Evolutionary conservation across 768 basidiomycete species (phyloP).

Genomic region (Panus rudis): DNA sequence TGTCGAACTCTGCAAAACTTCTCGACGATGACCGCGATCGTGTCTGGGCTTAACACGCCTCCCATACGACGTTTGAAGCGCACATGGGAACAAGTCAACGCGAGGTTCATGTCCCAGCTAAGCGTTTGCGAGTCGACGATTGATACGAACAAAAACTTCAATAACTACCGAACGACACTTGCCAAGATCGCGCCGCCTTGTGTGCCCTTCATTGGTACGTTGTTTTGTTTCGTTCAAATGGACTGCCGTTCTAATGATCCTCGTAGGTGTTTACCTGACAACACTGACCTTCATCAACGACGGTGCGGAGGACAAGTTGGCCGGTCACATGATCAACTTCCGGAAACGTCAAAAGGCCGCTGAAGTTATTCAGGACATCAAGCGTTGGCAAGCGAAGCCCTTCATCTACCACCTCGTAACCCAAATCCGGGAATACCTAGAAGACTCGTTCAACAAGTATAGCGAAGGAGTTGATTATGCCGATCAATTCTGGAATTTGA

Average conservation of each 20-base stretch:
- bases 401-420: conserved; percentile 77
- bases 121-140: conserved; percentile 82
- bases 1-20: conserved; percentile 88
- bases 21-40: conserved; percentile 90
- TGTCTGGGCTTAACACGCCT: conserved; percentile 91
- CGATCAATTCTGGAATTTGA: conserved; percentile 79
- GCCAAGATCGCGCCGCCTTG: conserved; percentile 84
- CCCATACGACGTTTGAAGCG: conserved; percentile 88
- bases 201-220: conserved; percentile 90
- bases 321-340: conserved; percentile 84
- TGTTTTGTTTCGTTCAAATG: neutral
- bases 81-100: conserved; percentile 84
- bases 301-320: conserved; percentile 82
- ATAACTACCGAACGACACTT: conserved; percentile 80
- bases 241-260: conserved; percentile 1
- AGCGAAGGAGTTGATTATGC: conserved; percentile 60
- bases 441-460: conserved; percentile 68
- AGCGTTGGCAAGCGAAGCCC: conserved; percentile 87
- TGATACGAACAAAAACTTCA: conserved; percentile 91
- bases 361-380: conserved; percentile 96
- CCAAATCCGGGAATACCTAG: conserved; percentile 66
- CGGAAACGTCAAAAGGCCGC: conserved; percentile 91
- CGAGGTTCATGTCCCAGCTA: conserved; percentile 65
- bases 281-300: conserved; percentile 98
- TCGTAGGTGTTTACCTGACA: conserved; percentile 89